Evolutionary conservation across 1,284 basidiomycete genomes (phyloP), one percentile per base, ranked within the genome.

Genomic region (Boletus smithii): DNA sequence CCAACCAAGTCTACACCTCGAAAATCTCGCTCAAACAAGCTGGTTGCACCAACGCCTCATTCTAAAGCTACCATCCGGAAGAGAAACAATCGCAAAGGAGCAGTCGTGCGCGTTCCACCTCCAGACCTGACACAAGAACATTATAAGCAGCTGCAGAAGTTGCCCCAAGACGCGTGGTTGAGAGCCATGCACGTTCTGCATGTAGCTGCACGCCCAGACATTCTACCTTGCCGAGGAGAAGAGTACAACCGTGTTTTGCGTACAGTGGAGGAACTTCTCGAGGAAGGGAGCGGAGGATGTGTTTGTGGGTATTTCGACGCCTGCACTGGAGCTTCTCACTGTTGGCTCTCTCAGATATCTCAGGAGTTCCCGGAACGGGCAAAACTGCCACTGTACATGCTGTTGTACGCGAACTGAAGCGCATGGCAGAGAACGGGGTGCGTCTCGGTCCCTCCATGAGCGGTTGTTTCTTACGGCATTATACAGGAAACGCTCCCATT

Each of bases 311-410:
- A 18, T 16, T 37, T 49, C 29, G 3, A 30, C 30, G 39, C 35
- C 26, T 46, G 33, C 27, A 18, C 27, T 50, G 14, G 36, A 20
- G 23, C 5, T 48, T 32, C 37, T 44, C n/a, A 41, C 10, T 3
- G 23, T 30, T 39, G 29, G 39, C 33, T n/a, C 47, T 27, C 17
- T 44, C 42, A 95, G 92, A 95, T 67, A 95, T 99, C 38, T 95
- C 95, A 5, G 97, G 95, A 17, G 93, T 98, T 1, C 97, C 97
- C 8, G 97, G 97, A 2, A 98, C 95, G 8, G 95, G 97, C 3
- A 99, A 99, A 72, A 99, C 97, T 3, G 97, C 97, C 0, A 99
- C 97, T 0, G 94, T 99, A 0, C 92, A 95, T 59, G 89, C 89
- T 1, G 88, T 95, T 13, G 81, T 97, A 32, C 79, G 89, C 35